Evolutionary conservation across 345 rosid genomes (phyloP), one percentile per base, ranked within the genome.

Genomic region (Punica granatum): DNA sequence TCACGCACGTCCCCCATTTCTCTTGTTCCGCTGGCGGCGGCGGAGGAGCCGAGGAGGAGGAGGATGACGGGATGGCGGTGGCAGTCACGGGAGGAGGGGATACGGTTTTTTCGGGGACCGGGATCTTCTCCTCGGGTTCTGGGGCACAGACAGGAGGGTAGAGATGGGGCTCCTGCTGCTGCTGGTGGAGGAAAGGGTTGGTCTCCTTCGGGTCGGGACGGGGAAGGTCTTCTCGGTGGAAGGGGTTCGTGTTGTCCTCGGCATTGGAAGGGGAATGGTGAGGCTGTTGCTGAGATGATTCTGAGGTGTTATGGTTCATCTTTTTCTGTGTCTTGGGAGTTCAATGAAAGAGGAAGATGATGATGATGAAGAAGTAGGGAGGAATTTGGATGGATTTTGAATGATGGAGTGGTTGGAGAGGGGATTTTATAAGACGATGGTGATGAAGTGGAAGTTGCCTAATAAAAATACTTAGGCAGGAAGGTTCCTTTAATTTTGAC

Each of bases 1-100:
- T 85, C 34, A 77, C 77, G 63, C 72, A 77, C 48, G 85, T 79
- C 67, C 87, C 89, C 86, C 83, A 79, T 74, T 80, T 81, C 72
- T 75, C 73, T 21, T 33, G 74, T 65, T 25, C 15, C 10, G 32
- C 31, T 14, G 70, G 69, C 39, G 73, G 53, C 10, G 69, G 59
- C 16, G 35, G 34, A 18, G 33, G 65, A 6, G 63, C 14, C 19
- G 77, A 11, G 7, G 79, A 46, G 5, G 76, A 65, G n/a, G 79
- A 56, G 5, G 78, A 65, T 13, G 74, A 49, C 1, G 61, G 32
- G 3, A 32, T 31, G 25, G 15, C 12, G 19, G 37, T 10, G 14
- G 35, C 54, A 26, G 69, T 41, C 30, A 32, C 63, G 19, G 64
- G 51, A 26, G 48, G 34, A 42, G 68, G 58, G 30, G 58, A n/a